These are phyloP conservation scores for Psidium guajava DNA, from an alignment of 345 rosid species.

Conservation along the genomic window DNA sequence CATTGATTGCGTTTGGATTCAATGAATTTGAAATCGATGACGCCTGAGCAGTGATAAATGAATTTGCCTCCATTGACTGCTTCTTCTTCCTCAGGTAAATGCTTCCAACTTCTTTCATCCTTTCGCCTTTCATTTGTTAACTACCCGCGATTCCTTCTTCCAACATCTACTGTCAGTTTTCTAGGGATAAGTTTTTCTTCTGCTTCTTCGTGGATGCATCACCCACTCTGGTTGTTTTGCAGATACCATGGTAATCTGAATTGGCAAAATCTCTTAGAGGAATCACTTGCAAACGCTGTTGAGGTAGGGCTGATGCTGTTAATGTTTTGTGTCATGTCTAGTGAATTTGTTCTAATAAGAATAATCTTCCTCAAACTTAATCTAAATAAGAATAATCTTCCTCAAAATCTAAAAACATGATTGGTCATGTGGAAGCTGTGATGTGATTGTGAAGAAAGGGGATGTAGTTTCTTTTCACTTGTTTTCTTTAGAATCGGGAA, in stretches of 20 bases:
- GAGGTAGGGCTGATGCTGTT: neutral
- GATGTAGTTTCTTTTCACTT: neutral
- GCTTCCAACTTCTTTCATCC: no score
- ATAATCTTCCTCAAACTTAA: neutral
- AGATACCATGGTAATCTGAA: neutral
- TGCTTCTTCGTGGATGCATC: no score
- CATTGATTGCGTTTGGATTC: no score
- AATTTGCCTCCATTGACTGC: no score
- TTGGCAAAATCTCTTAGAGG: neutral
- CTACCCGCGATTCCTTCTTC: no score
- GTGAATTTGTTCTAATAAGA: neutral
- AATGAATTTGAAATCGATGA: no score
- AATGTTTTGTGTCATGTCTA: neutral
- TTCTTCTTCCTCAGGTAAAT: no score
- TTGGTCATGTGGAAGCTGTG: neutral
- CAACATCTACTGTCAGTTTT: no score
- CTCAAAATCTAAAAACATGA: neutral
- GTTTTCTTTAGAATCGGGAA: neutral
- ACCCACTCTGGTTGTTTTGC: neutral
- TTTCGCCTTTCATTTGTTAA: no score
- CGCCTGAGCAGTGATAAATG: no score
- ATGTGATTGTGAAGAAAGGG: neutral
- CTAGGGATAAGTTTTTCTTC: no score
- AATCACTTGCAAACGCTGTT: neutral
- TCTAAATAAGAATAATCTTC: neutral